Percentiles rank a stretch among this genome's conserved stretches.
Conservation (phyloP, 1,284 basidiomycete genomes). For the Leucoagaricus sp. region DNA sequence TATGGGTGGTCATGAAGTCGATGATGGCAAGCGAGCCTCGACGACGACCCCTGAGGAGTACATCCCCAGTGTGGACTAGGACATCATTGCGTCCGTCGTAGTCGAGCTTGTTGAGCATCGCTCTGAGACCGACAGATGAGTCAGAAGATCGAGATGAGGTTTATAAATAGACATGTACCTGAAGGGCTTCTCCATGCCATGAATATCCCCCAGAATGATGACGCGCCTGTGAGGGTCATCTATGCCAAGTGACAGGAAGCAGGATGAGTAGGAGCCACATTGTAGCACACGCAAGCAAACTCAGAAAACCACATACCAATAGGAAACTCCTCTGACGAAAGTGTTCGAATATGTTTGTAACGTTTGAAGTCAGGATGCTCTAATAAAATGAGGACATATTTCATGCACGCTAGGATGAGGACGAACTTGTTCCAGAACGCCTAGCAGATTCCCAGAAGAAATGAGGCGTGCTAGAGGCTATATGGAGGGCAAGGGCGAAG, state of each 20-base stretch:
- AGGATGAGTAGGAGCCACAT: conserved; percentile 8
- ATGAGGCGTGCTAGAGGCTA: background rate
- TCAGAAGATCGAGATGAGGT: background rate
- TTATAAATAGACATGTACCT: conserved; percentile 41
- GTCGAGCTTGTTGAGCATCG: conserved; percentile 59
- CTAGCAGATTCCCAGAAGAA: background rate
- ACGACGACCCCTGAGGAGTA: conserved; percentile 69
- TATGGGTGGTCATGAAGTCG: conserved; percentile 60
- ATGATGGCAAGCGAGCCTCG: conserved; percentile 65
- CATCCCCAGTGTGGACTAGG: conserved; percentile 81
- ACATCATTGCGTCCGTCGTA: conserved; percentile 65
- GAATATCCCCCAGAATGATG: conserved; percentile 82
- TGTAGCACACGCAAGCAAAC: background rate
- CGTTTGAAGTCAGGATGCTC: conserved; percentile 58
- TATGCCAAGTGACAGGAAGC: too few relatives aligned
- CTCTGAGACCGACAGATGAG: conserved; percentile 37
- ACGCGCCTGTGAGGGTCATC: conserved; percentile 56
- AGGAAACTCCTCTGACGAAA: conserved; percentile 52
- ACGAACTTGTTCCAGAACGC: background rate
- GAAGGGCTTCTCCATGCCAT: conserved; percentile 74
- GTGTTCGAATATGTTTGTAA: conserved; percentile 42
- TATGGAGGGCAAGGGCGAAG: background rate
- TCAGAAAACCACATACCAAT: conserved; percentile 39
- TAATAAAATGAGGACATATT: conserved; percentile 11
- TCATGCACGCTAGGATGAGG: background rate